Evolutionary conservation across 2,329 filamentous ascomycete genomes (phyloP).

Genomic region (Aureobasidium sp.): DNA sequence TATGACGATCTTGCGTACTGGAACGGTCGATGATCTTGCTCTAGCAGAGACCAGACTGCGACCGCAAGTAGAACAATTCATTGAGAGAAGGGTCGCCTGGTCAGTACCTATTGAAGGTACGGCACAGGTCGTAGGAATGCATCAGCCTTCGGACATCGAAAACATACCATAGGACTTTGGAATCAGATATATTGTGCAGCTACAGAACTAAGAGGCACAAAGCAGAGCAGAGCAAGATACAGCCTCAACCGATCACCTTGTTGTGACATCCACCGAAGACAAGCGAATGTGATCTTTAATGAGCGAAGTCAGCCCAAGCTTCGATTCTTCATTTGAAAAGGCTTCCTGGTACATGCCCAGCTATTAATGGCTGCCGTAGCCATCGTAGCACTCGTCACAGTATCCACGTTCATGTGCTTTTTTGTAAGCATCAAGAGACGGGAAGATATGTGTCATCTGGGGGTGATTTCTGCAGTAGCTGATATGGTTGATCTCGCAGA

Average conservation of each 20-base stretch:
- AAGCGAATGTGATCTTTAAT: too few relatives aligned
- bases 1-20: slow-evolving; percentile 46
- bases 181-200: too few relatives aligned
- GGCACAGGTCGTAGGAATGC: slow-evolving; percentile 18
- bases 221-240: too few relatives aligned
- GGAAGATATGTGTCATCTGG: neutral
- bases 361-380: too few relatives aligned
- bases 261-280: too few relatives aligned
- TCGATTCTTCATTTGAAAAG: too few relatives aligned
- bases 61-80: slow-evolving; percentile 48
- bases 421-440: neutral
- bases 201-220: too few relatives aligned
- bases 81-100: slow-evolving; percentile 48
- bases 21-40: slow-evolving; percentile 56
- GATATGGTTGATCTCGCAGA: neutral
- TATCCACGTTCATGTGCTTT: neutral
- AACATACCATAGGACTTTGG: neutral
- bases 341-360: too few relatives aligned
- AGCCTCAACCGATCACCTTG: too few relatives aligned
- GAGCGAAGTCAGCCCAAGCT: too few relatives aligned
- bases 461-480: neutral
- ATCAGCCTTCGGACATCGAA: neutral
- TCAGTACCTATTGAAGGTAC: slow-evolving; percentile 33
- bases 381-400: too few relatives aligned
- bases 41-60: slow-evolving; percentile 52